Base-by-base conservation (phyloP, 163 green algal genomes). In the Scenedesmus sp. region DNA sequence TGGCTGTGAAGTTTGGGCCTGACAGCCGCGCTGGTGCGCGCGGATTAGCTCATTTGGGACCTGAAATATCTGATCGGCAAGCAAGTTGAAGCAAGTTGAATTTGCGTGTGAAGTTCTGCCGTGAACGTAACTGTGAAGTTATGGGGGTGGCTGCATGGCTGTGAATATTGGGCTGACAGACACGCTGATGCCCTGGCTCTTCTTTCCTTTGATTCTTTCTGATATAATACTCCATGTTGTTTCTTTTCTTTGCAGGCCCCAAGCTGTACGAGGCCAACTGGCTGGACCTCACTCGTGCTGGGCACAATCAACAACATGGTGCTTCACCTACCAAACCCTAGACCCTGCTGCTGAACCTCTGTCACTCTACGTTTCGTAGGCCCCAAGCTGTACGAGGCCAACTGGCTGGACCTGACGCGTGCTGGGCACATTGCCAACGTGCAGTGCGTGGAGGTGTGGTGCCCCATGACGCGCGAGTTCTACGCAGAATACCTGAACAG, bases 221-320 rank as follows among this genome's bases (percentile, higher is more conserved):
- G 18, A 46, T 46, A 46, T 46, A 46, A 46, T 46, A 46, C 34
- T 46, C 34, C 34, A 46, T 46, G 34, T 46, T 46, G 34, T 46
- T 46, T 46, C 34, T 46, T 46, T 46, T 46, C 34, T 76, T 5
- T 76, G 16, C 91, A 94, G 89, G 98, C 10, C 98, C 98, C 86
- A 99, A 99, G 96, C 96, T 99, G 90, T 99, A 99, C 90, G 98
- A 99, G 94, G 98, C 98, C 92, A 99, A 99, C 95, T 99, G 98
- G 98, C 96, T 99, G 90, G 97, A 99, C 95, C 94, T 99, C 59
- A 98, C 97, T 23, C 92, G 95, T 1, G 97, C 96, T 0, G 97
- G 98, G 0, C 97, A 99, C 96, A 16, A 54, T 46, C 34, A 46
- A 46, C 34, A 46, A 46, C 13, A 54, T 2, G 2, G 4, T 82